Conservation (phyloP, 306 rosid genomes). For the Cajanus cajan region DNA sequence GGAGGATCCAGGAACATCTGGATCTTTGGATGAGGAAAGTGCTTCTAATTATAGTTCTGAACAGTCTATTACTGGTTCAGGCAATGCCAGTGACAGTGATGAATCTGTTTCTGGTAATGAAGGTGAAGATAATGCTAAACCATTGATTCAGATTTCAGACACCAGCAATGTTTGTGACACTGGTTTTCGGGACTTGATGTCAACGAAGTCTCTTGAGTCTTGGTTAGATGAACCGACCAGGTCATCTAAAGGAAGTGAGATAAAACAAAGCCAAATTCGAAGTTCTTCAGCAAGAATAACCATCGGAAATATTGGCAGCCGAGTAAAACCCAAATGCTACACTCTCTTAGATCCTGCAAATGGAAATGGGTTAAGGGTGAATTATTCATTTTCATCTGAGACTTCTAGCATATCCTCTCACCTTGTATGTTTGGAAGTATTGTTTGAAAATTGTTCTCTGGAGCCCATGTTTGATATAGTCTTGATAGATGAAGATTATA, state of each 20-base stretch:
- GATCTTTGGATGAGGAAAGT: constrained; percentile 72
- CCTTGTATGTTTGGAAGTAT: constrained; percentile 71
- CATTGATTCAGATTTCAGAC: constrained; percentile 77
- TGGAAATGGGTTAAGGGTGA: constrained; percentile 88
- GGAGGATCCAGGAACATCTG: constrained; percentile 59
- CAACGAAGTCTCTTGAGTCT: constrained; percentile 79
- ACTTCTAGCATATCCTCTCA: constrained; percentile 68
- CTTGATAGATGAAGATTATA: constrained; percentile 63
- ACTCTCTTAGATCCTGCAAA: constrained; percentile 72
- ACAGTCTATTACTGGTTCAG: constrained; percentile 57
- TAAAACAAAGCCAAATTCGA: constrained; percentile 43
- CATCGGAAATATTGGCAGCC: constrained; percentile 64
- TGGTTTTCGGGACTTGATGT: constrained; percentile 66
- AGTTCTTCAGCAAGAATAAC: constrained; percentile 88
- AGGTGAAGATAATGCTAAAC: constrained; percentile 47
- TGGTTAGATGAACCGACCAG: constrained; percentile 86
- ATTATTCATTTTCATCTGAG: constrained; percentile 81
- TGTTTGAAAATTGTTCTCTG: constrained; percentile 72
- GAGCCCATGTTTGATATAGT: constrained; percentile 67
- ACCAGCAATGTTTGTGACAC: constrained; percentile 44
- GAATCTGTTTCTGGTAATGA: constrained; percentile 51
- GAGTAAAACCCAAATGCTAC: constrained; percentile 67
- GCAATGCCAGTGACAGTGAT: constrained; percentile 45
- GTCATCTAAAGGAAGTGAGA: constrained; percentile 49
- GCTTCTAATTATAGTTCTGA: constrained; percentile 70